Evolutionary conservation across 306 rosid genomes (phyloP), one percentile per base, ranked within the genome.

Genomic region (Castanea mollissima): DNA sequence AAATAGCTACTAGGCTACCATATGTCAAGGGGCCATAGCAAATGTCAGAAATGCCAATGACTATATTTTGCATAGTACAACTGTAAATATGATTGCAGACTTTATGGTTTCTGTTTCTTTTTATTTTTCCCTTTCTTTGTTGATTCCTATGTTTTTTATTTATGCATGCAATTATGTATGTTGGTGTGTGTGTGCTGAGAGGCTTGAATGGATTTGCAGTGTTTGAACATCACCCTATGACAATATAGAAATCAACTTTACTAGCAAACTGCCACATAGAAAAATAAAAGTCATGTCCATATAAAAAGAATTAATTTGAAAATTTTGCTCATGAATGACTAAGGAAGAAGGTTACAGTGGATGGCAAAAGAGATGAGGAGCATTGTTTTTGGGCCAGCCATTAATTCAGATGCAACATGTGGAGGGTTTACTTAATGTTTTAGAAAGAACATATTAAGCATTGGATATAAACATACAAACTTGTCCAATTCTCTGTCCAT

Each of bases 401-500:
- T 57, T 41, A 8, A 41, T 57, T 57, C 29, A 20, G 19, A 29
- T 20, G 25, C 13, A 41, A 8, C 2, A 57, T 57, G 13, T 57
- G 63, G 7, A 57, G 14, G 63, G 29, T 57, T 57, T 57, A n/a
- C 4, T 57, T n/a, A n/a, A 23, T 21, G 2, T 62, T 62, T 62
- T 23, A 62, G 69, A 46, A n/a, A 41, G 7, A 12, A n/a, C 34
- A 71, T 71, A 11, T 19, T 23, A 10, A 44, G 12, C 27, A 52
- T 5, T 23, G 13, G 16, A 51, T 23, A 20, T 23, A 72, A 49
- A 77, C 95, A 18, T 89, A 93, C 97, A 84, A 86, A 76, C 97
- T 91, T n/a, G 98, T 95, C 99, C 98, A 95, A 62, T 92, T 88
- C 90, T 92, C 98, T 57, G 97, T 95, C 99, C 98, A 95, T 0